Evolutionary conservation across 495 filamentous ascomycete species (phyloP).

Genomic region (Aspergillus heteromorphus): DNA sequence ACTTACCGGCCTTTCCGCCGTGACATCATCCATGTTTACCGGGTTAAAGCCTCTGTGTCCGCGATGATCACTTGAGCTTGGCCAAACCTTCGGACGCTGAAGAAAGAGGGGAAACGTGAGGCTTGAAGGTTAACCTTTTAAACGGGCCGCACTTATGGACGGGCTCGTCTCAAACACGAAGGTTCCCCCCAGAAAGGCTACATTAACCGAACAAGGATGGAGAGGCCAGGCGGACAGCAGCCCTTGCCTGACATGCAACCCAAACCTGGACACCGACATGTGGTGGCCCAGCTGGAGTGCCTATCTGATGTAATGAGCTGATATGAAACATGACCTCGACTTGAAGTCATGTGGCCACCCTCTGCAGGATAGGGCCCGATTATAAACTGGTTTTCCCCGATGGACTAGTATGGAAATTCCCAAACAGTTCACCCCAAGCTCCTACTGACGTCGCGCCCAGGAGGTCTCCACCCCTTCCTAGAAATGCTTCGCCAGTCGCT

Average conservation of each 20-base stretch:
- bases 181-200: neutral
- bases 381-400: neutral
- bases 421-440: neutral
- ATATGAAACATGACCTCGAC: neutral
- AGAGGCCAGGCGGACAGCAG: neutral
- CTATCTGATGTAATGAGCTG: slow-evolving; percentile 1
- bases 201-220: neutral
- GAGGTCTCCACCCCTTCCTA: neutral
- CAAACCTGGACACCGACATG: neutral
- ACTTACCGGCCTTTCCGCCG: neutral
- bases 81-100: neutral
- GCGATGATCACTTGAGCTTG: neutral
- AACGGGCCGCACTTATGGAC: neutral
- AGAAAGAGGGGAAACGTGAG: neutral
- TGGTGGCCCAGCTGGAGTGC: neutral
- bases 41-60: neutral
- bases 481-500: neutral
- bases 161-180: too few relatives aligned
- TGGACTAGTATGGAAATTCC: neutral
- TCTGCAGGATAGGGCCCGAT: neutral
- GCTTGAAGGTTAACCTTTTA: neutral
- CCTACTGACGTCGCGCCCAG: neutral
- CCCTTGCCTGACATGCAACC: neutral
- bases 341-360: slow-evolving; percentile 1
- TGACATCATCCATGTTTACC: neutral